Conservation (phyloP, 129 eudicot species). For the Saussurea involucrata region DNA sequence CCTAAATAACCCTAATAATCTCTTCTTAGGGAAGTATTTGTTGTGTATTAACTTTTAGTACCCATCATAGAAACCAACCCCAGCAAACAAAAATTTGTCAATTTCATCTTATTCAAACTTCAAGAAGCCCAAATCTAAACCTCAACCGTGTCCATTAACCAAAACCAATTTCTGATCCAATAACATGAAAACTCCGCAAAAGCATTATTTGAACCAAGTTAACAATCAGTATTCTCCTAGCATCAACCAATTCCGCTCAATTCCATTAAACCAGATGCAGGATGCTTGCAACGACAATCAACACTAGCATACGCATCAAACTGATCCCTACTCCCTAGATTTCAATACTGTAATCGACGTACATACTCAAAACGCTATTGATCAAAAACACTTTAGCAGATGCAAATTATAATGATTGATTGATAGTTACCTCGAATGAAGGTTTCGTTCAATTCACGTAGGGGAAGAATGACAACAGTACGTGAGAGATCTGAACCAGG, state of each 20-base stretch:
- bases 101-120: slow-evolving; percentile 6
- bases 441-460: slow-evolving; percentile 69
- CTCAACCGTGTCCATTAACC: background rate
- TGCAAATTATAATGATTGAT: background rate
- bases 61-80: slow-evolving; percentile 4
- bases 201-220: background rate
- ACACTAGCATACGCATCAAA: background rate
- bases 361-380: background rate
- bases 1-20: background rate
- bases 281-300: background rate
- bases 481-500: slow-evolving; percentile 78
- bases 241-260: background rate
- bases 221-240: background rate
- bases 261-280: background rate
- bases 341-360: background rate
- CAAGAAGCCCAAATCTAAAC: background rate
- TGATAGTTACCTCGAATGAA: slow-evolving; percentile 54
- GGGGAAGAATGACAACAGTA: slow-evolving; percentile 70
- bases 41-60: background rate
- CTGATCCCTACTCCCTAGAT: slow-evolving; percentile 4
- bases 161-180: background rate
- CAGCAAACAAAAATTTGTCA: background rate
- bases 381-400: background rate
- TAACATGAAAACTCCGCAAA: background rate
- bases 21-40: background rate